Conservation (phyloP, 768 basidiomycete species). For the Pholiota molesta region DNA sequence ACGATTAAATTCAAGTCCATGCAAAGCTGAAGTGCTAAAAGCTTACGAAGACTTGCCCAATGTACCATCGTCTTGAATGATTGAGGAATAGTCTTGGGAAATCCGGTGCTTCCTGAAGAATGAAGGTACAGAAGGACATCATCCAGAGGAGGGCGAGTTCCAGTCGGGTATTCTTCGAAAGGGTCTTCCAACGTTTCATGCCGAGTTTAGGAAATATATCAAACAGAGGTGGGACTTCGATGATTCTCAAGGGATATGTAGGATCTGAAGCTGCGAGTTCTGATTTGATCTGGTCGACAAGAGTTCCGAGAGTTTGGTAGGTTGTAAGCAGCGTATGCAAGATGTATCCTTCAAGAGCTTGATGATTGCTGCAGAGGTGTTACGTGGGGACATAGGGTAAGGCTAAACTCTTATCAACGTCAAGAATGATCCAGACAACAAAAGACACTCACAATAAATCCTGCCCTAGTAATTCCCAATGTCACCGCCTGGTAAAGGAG, state of each 20-base stretch:
- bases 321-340: conserved; percentile 43
- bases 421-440: not conserved
- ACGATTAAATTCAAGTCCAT: not conserved
- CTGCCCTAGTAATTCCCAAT: conserved; percentile 40
- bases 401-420: conserved; percentile 29
- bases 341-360: conserved; percentile 39
- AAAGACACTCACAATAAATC: conserved; percentile 31
- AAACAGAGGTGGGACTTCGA: conserved; percentile 34
- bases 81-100: conserved; percentile 45
- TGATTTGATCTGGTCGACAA: conserved; percentile 31
- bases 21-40: not conserved
- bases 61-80: conserved; percentile 31
- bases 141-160: conserved; percentile 18
- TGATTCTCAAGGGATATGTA: conserved; percentile 25
- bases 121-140: conserved; percentile 41
- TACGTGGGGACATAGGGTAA: conserved; percentile 42
- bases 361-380: conserved; percentile 36
- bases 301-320: conserved; percentile 25
- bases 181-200: conserved; percentile 30
- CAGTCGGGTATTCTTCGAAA: conserved; percentile 29
- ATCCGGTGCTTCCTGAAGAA: conserved; percentile 53
- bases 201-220: conserved; percentile 46
- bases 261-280: conserved; percentile 24
- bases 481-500: conserved; percentile 46
- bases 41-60: conserved; percentile 25